phyloP scores from a whole-genome alignment of 163 green algal species.

The Prototheca wickerhamii region DNA sequence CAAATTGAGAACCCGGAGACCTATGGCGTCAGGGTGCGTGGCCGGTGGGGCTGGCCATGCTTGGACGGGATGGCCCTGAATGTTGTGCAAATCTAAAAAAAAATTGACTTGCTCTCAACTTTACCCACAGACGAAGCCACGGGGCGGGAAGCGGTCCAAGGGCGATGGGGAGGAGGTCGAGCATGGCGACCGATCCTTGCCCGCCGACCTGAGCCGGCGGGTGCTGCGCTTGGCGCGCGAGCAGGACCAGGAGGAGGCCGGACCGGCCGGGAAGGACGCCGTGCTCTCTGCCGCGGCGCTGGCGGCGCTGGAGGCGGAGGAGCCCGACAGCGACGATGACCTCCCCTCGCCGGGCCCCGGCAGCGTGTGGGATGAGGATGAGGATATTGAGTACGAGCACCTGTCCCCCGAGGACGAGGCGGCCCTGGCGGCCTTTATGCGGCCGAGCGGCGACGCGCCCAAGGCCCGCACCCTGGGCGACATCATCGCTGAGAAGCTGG shows the following conservation, averaged over 20 bases:
- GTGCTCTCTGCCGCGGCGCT: conserved; percentile 18
- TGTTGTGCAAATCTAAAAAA: too few species aligned
- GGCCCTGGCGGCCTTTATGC: conserved; percentile 80
- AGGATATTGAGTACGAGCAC: conserved; percentile 54
- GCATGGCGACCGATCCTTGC: conserved; percentile 18
- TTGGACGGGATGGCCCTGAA: background rate
- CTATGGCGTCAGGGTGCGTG: conserved; percentile 55
- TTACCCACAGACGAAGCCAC: conserved; percentile 34
- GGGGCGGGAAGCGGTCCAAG: conserved; percentile 29
- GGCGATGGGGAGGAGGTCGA: conserved; percentile 29
- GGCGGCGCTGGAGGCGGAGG: conserved; percentile 15
- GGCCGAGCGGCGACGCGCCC: conserved; percentile 11
- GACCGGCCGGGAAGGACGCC: background rate
- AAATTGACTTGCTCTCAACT: background rate
- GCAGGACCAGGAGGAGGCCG: conserved; percentile 62
- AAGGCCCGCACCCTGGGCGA: conserved; percentile 61
- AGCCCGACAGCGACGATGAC: conserved; percentile 47
- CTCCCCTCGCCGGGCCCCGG: conserved; percentile 25
- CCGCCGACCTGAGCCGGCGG: conserved; percentile 35
- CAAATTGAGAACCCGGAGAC: conserved; percentile 56
- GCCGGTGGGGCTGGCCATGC: background rate
- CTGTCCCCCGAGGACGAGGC: conserved; percentile 73
- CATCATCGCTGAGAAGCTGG: conserved; percentile 75
- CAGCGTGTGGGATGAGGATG: conserved; percentile 15
- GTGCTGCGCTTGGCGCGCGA: conserved; percentile 58